Base-by-base conservation (phyloP, 225 moss, liverwort and hornwort species). In the Straminergon stramineum region DNA sequence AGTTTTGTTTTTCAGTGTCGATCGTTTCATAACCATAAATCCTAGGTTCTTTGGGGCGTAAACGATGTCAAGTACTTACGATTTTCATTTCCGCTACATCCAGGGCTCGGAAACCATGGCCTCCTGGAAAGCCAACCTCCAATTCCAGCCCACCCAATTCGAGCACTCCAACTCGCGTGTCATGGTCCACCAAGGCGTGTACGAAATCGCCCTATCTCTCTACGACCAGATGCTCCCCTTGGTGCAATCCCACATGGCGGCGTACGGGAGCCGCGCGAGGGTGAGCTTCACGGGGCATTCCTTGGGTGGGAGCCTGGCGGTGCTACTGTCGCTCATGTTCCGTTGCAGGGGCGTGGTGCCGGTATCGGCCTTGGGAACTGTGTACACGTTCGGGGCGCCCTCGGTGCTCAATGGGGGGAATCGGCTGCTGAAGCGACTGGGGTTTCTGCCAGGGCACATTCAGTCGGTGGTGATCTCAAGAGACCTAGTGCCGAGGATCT, bases 101-200 rank as follows among this genome's bases (percentile, higher is more conserved):
- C 94, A 99, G 96, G 99, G 99, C 14, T 99, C 99, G 18, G 97
- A 97, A 32, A 95, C 97, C 20, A 95, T 99, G 92, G 94, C 96
- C n/a, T 99, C 99, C 27, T 99, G 99, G 99, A 96, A 97, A 93
- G 96, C 99, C 17, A 99, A 99, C 91, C 96, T 99, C 52, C 87
- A 88, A 35, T 97, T 97, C 60, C 95, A 99, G 87, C 99, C 99
- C 43, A 94, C 93, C 62, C 89, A 93, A 51, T 99, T 97, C 89
- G 97, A 99, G 94, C 75, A 84, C 65, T n/a, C 87, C 21, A 75
- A 52, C 11, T 67, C 68, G 53, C 82, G 93, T 56, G 93, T 92
- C 81, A 92, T 90, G 92, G 93, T 92, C 51, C 94, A 94, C 86
- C 45, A 94, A 73, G 94, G 94, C 84, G 91, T 92, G 20, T 93